A percentile compares a stretch with the other conserved stretches of the same genome.
Evolutionary conservation across 73 alveolate species (phyloP).

Genomic region (Durusdinium trenchii): DNA sequence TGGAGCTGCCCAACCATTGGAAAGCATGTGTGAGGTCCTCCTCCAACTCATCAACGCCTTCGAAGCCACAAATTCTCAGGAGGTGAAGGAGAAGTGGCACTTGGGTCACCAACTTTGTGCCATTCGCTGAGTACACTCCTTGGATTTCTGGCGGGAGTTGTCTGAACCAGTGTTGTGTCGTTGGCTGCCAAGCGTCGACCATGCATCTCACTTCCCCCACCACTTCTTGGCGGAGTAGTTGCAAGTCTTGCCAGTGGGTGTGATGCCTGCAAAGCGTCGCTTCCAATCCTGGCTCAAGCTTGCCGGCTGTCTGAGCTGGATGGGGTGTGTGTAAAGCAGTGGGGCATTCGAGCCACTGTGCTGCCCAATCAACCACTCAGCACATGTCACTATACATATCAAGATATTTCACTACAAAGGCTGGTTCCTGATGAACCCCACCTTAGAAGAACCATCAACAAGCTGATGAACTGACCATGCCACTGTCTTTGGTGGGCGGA

Average conservation of each 20-base stretch:
- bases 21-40: neutral
- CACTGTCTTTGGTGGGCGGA: too few species aligned
- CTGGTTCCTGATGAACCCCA: too few species aligned
- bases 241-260: neutral
- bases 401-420: too few species aligned
- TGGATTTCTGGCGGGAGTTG: neutral
- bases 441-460: too few species aligned
- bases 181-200: neutral
- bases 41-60: neutral
- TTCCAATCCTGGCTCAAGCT: neutral
- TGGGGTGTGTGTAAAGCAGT: too few species aligned
- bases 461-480: too few species aligned
- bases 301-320: neutral
- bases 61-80: neutral
- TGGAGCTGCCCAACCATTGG: neutral
- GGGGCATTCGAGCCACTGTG: too few species aligned
- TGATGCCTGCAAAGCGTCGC: neutral
- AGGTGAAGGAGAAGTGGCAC: neutral
- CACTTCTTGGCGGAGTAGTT: neutral
- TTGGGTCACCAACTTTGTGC: neutral
- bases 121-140: neutral
- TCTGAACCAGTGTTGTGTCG: neutral
- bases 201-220: neutral
- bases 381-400: too few species aligned
- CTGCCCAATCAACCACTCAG: too few species aligned